Evolutionary conservation across 2,329 filamentous ascomycete species (phyloP).

Genomic region (Microcyclospora pomicola): DNA sequence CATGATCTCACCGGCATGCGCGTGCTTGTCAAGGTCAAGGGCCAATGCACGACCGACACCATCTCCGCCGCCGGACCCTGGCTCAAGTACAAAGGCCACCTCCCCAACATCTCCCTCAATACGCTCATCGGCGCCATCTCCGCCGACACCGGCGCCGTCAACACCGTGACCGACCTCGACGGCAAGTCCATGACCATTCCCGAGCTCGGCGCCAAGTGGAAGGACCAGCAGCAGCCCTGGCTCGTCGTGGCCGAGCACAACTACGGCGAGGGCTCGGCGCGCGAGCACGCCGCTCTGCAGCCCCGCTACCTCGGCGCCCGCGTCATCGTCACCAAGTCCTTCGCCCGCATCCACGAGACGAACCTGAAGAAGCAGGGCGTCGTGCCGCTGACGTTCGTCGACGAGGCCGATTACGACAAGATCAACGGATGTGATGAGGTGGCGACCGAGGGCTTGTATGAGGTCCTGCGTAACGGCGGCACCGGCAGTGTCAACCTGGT

Average conservation of each 20-base stretch:
- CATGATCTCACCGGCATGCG: conserved; percentile 60
- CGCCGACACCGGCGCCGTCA: conserved; percentile 82
- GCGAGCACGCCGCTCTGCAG: conserved; percentile 81
- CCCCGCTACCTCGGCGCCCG: conserved; percentile 80
- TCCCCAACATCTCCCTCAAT: conserved; percentile 95
- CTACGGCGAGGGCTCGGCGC: conserved; percentile 81
- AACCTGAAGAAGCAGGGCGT: conserved; percentile 97
- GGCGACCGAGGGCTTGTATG: conserved; percentile 65
- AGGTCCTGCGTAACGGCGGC: conserved; percentile 67
- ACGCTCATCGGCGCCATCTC: conserved; percentile 92
- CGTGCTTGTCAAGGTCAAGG: conserved; percentile 90
- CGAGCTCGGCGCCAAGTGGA: conserved; percentile 75
- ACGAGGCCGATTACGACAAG: conserved; percentile 76
- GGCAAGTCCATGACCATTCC: conserved; percentile 60
- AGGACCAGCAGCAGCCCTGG: conserved; percentile 62
- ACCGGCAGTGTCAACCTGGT: conserved; percentile 59
- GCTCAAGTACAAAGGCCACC: conserved; percentile 98
- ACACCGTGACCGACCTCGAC: conserved; percentile 77
- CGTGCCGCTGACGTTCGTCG: conserved; percentile 78
- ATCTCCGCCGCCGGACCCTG: conserved; percentile 94
- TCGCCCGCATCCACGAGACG: conserved; percentile 87
- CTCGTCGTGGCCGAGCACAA: conserved; percentile 95
- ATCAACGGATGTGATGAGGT: conserved; percentile 76
- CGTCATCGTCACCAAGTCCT: conserved; percentile 72
- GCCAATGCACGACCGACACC: conserved; percentile 97